phyloP scores from a whole-genome alignment of 208 protist genomes.

The Trypanosoma vivax region DNA sequence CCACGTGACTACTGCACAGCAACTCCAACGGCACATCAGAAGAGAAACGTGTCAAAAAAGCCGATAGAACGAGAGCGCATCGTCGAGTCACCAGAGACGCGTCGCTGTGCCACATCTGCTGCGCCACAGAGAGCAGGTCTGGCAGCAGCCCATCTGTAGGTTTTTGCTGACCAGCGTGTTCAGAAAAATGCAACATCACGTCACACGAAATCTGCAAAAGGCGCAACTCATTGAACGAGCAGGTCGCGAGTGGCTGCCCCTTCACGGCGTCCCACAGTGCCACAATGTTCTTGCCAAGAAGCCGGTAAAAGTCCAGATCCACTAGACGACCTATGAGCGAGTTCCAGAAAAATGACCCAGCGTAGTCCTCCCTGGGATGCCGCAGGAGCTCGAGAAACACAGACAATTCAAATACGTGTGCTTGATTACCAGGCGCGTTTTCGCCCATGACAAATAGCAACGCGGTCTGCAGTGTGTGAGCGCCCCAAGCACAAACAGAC shows the following conservation, averaged over 20 bases:
- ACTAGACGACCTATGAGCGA: slow-evolving; percentile 18
- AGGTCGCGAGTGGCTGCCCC: neutral
- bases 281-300: slow-evolving; percentile 15
- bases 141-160: neutral
- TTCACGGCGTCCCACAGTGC: slow-evolving; percentile 12
- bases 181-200: slow-evolving; percentile 15
- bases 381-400: slow-evolving; percentile 13
- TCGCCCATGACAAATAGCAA: slow-evolving; percentile 10
- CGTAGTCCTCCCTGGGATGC: slow-evolving; percentile 5
- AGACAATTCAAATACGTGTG: slow-evolving; percentile 20
- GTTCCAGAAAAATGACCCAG: slow-evolving; percentile 9
- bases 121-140: slow-evolving; percentile 4
- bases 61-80: slow-evolving; percentile 20
- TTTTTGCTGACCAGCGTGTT: slow-evolving; percentile 1
- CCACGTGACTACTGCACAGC: neutral
- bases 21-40: neutral
- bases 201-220: slow-evolving; percentile 16
- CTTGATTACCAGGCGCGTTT: slow-evolving; percentile 1
- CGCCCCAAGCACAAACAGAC: neutral
- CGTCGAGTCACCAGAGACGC: slow-evolving; percentile 6
- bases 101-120: slow-evolving; percentile 13
- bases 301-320: slow-evolving; percentile 13
- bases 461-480: slow-evolving; percentile 6
- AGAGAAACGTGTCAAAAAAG: slow-evolving; percentile 13
- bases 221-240: slow-evolving; percentile 5